phyloP scores from a whole-genome alignment of 2,329 filamentous ascomycete genomes.

The Fusarium verticillioides region DNA sequence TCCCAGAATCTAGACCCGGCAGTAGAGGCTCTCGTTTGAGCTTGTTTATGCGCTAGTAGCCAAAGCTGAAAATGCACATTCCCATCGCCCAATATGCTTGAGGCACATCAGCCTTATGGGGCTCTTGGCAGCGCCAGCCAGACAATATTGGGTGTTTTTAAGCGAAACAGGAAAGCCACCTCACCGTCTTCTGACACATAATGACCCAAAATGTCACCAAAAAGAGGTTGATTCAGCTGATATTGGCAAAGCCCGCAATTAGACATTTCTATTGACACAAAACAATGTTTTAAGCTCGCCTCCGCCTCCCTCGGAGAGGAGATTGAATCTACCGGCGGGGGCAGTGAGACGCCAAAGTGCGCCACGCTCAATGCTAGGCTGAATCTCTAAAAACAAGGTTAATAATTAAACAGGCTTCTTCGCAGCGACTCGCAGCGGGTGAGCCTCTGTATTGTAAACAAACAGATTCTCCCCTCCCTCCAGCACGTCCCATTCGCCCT shows the following conservation, averaged over 20 bases:
- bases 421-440: constrained; percentile 53
- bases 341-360: neutral
- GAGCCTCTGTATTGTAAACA: constrained; percentile 68
- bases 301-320: neutral
- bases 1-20: neutral
- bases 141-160: neutral
- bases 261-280: neutral
- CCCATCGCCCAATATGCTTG: neutral
- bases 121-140: neutral
- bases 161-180: neutral
- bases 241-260: neutral
- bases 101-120: constrained; percentile 11
- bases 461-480: constrained; percentile 51
- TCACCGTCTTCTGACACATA: neutral
- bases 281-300: neutral
- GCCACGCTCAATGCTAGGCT: constrained; percentile 3
- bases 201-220: neutral
- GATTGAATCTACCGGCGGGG: neutral
- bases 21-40: neutral
- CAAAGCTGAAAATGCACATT: constrained; percentile 8
- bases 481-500: constrained; percentile 39
- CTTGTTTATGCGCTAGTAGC: neutral
- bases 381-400: constrained; percentile 23
- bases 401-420: constrained; percentile 2
- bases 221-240: neutral